These are phyloP conservation scores for Stephania cephalantha DNA, from an alignment of 164 flowering plant species.

Conservation along the genomic window DNA sequence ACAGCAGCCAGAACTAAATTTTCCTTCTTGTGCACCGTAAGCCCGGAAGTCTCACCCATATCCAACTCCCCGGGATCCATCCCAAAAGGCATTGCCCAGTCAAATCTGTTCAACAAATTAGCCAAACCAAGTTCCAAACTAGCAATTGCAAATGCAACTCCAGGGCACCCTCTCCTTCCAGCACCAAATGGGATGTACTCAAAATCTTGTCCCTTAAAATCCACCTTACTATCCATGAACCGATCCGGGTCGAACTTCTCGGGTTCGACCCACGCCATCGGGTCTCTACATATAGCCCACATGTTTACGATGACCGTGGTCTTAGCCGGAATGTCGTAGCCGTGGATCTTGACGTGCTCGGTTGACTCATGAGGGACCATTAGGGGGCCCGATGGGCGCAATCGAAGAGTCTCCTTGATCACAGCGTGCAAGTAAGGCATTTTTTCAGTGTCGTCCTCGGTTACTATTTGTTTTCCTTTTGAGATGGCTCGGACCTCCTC, in stretches of 20 bases:
- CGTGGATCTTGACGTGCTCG: conserved; percentile 30
- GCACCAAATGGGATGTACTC: conserved; percentile 52
- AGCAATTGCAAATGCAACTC: conserved; percentile 29
- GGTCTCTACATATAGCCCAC: conserved; percentile 49
- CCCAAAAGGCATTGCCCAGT: conserved; percentile 47
- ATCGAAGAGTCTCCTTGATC: conserved; percentile 44
- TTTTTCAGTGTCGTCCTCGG: conserved; percentile 12
- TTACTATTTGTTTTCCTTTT: conserved; percentile 6
- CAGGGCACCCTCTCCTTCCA: conserved; percentile 51
- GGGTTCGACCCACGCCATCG: conserved; percentile 39
- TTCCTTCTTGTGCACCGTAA: conserved; percentile 32
- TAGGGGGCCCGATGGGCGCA: conserved; percentile 49
- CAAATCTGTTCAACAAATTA: conserved; percentile 40
- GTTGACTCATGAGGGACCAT: conserved; percentile 47
- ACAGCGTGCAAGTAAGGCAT: conserved; percentile 42
- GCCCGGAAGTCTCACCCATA: conserved; percentile 36
- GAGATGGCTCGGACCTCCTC: conserved; percentile 14
- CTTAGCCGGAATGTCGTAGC: conserved; percentile 41
- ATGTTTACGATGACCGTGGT: conserved; percentile 42
- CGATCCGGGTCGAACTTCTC: conserved; percentile 44
- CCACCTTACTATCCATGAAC: conserved; percentile 33
- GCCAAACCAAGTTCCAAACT: conserved; percentile 42
- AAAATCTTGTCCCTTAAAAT: conserved; percentile 43
- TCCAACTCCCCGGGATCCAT: conserved; percentile 30
- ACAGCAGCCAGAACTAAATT: conserved; percentile 26